phyloP scores from a whole-genome alignment of 2,329 filamentous ascomycete species.

The Acrodontium crateriforme region DNA sequence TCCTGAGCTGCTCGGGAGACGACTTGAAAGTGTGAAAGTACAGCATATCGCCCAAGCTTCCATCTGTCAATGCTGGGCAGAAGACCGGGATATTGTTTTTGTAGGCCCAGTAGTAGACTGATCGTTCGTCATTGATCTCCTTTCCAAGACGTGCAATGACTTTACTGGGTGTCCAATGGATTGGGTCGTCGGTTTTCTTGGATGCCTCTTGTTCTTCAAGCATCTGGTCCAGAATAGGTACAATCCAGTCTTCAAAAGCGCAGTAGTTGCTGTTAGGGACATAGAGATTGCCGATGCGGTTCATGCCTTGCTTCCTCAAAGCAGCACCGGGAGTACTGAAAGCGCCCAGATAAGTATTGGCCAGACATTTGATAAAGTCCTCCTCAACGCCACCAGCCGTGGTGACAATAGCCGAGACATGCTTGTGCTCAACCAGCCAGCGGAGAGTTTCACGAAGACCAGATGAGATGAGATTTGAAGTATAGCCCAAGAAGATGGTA shows the following conservation, averaged over 20 bases:
- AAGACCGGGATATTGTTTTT: conserved; percentile 96
- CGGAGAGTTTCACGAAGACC: conserved; percentile 82
- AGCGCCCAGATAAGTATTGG: conserved; percentile 79
- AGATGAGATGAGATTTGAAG: conserved; percentile 93
- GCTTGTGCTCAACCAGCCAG: conserved; percentile 83
- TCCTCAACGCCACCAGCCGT: conserved; percentile 93
- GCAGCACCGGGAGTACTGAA: conserved; percentile 66
- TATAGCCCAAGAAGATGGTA: conserved; percentile 95
- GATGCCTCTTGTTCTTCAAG: conserved; percentile 78
- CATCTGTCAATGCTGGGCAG: conserved; percentile 89
- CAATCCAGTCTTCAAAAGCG: conserved; percentile 92
- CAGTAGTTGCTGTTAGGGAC: conserved; percentile 98
- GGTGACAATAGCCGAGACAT: conserved; percentile 86
- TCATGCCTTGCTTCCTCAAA: conserved; percentile 73
- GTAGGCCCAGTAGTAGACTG: conserved; percentile 94
- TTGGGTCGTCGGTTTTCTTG: conserved; percentile 42
- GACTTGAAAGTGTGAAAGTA: conserved; percentile 96
- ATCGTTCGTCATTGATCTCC: conserved; percentile 85
- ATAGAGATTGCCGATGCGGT: conserved; percentile 88
- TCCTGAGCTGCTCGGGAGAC: conserved; percentile 63
- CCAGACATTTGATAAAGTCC: conserved; percentile 96
- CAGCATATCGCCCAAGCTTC: conserved; percentile 91
- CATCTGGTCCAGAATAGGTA: conserved; percentile 91
- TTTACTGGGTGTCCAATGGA: conserved; percentile 89
- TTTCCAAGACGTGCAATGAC: conserved; percentile 79